phyloP scores from a whole-genome alignment of 192 early-diverging fungal genomes.

The Phycomyces nitens region DNA sequence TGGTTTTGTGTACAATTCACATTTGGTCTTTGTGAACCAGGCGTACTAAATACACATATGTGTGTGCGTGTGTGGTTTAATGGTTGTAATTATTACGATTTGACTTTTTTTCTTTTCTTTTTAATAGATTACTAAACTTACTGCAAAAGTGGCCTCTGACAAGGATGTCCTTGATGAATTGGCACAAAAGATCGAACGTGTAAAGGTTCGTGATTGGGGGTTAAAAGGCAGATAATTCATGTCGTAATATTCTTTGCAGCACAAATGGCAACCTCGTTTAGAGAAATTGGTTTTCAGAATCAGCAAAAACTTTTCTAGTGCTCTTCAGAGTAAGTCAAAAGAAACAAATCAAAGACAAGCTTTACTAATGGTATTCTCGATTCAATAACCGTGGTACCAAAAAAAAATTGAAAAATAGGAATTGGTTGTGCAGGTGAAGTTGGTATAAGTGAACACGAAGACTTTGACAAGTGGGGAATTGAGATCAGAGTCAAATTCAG shows the following conservation, averaged over 20 bases:
- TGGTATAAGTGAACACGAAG: conserved; percentile 60
- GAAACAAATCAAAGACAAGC: no score
- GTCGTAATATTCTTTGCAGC: conserved; percentile 25
- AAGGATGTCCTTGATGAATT: not conserved
- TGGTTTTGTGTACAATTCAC: not conserved
- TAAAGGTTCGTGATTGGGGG: conserved; percentile 1
- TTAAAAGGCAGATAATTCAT: not conserved
- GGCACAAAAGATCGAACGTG: not conserved
- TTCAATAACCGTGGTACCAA: not conserved
- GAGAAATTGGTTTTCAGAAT: conserved; percentile 57
- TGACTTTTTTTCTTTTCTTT: no score
- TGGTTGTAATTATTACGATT: no score
- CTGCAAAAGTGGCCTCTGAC: not conserved
- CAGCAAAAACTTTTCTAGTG: conserved; percentile 61
- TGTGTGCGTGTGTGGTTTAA: no score
- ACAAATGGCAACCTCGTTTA: conserved; percentile 69
- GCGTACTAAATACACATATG: no score
- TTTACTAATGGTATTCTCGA: no score
- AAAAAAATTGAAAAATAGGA: conserved; percentile 26
- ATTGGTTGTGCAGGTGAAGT: conserved; percentile 83
- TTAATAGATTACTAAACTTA: not conserved
- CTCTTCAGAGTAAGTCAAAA: conserved; percentile 63
- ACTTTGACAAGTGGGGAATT: conserved; percentile 91
- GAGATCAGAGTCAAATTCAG: conserved; percentile 95
- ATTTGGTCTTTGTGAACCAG: no score